Evolutionary conservation across 805 yeast genomes (phyloP), one percentile per base, ranked within the genome.

Genomic region (Wickerhamiella siamensis): DNA sequence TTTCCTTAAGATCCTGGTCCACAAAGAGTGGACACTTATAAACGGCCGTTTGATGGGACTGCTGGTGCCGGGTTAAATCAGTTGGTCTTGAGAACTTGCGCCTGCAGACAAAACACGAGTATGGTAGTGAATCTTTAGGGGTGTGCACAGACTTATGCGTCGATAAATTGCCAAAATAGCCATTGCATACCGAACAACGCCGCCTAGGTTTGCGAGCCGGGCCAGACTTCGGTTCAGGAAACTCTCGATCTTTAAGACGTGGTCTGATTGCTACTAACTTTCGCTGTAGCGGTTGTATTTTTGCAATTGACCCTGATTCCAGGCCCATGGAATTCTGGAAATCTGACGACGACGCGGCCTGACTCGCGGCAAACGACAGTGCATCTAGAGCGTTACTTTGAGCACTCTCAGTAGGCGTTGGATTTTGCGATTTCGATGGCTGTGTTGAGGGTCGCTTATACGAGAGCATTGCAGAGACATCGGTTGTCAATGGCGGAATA

Each of bases 11-110:
- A 9, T 10, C 27, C 19, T 18, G 27, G 19, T 52, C 48, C 31
- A 59, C 49, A 52, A 68, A 74, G 58, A 74, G 82, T 1, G 96
- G 96, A 53, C 96, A 86, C 54, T 74, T 74, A 64, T 75, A 86
- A 26, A 82, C 69, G 51, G 79, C 88, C 50, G 80, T 79, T 70
- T 86, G 73, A 59, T 86, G 96, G 44, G 88, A 72, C 60, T 83
- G 84, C 52, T 77, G 75, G 58, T 86, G 96, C 47, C 96, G 70
- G 49, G 79, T 72, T 50, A 87, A 64, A 58, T 86, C 95, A 57
- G 87, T 87, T 34, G 87, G 79, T 45, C 95, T 69, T 14, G 91
- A 83, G 62, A 86, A 86, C 2, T 94, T 94, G 45, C 95, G 73
- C 33, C 72, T 67, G 59, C 96, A 86, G 27, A 76, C 72, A 33